Evolutionary conservation across 2,329 filamentous ascomycete genomes (phyloP), one percentile per base, ranked within the genome.

Genomic region (Rutstroemia sp.): DNA sequence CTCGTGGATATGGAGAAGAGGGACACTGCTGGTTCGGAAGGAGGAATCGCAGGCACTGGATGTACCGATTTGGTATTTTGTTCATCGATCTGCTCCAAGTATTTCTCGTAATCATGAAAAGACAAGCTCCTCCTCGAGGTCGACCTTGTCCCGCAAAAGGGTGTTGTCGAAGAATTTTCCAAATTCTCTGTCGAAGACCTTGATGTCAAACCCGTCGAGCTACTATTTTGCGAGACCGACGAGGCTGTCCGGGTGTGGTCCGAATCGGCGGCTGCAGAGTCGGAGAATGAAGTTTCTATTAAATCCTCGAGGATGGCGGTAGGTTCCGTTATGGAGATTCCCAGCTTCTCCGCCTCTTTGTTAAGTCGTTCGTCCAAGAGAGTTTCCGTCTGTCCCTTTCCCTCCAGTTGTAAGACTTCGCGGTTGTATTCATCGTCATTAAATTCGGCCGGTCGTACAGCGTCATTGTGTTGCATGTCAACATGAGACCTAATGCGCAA

Each of bases 21-120:
- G 14, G 67, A 68, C 6, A 64, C 61, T 0, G 65, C 57, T n/a
- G 61, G 59, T 23, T 67, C 63, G 3, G 62, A 61, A 16, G 60
- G 38, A 14, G 60, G 38, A 8, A 60, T 57, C 27, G 56, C 58
- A 23, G 53, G 39, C 19, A 57, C 56, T 16, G 44, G 16, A 42
- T 21, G 49, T 27, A 53, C 56, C 16, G 27, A 45, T 42, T 56
- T 60, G 12, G 51, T 50, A 17, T 47, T 46, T 27, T 61, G 57
- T 48, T 63, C 55, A 17, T 61, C 63, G 30, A 61, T 56, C 38
- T 66, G 60, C 30, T 54, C 59, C 37, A 69, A 39, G 50, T 63
- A 69, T 54, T 63, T 67, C 19, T 66, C 66, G 54, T 68, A 69
- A 34, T 65, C 66, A 7, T 63, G 58, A 54, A 69, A 68, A 4